phyloP scores from a whole-genome alignment of 495 filamentous ascomycete species.

The Astrothelium subdiscretum region DNA sequence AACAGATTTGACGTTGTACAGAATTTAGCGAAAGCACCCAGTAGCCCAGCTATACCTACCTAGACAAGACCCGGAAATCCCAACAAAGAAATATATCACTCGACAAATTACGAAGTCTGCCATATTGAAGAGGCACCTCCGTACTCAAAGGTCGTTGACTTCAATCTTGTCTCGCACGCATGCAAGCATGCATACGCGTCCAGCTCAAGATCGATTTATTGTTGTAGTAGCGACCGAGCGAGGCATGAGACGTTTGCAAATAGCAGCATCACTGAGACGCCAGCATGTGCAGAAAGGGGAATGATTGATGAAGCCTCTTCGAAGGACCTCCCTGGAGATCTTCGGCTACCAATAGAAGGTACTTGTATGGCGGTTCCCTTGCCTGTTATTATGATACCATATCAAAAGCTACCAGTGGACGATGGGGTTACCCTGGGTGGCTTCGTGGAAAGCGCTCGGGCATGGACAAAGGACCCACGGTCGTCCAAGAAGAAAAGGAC shows the following conservation, averaged over 20 bases:
- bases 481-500: not conserved
- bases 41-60: no score
- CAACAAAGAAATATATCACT: not conserved
- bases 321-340: not conserved
- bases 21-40: no score
- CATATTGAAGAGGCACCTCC: not conserved
- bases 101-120: not conserved
- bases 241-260: not conserved
- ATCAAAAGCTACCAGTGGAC: not conserved
- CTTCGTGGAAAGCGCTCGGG: not conserved
- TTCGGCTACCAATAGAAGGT: not conserved
- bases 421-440: not conserved
- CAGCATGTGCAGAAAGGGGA: not conserved
- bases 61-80: no score
- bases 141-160: not conserved
- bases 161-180: not conserved
- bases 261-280: not conserved
- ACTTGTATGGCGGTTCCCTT: no score
- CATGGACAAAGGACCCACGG: not conserved
- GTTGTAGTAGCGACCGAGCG: not conserved
- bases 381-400: not conserved
- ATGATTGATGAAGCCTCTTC: not conserved
- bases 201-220: not conserved
- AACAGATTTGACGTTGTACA: no score
- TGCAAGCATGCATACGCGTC: not conserved